These are phyloP conservation scores for Wickerhamomyces subpelliculosus DNA, from an alignment of 805 yeast genomes.

Conservation along the genomic window DNA sequence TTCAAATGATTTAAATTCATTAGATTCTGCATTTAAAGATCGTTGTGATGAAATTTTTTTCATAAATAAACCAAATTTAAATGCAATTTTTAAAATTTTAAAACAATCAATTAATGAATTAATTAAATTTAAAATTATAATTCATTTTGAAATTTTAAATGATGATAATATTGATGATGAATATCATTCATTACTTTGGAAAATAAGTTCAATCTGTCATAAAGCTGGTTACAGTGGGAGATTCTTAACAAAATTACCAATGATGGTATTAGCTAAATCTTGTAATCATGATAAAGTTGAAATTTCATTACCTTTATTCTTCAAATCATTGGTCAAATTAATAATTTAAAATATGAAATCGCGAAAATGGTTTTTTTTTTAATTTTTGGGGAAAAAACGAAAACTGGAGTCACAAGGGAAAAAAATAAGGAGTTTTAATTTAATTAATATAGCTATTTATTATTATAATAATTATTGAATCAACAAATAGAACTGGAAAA, in stretches of 20 bases:
- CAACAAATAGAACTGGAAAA: background rate
- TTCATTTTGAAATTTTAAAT: background rate
- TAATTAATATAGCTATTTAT: background rate
- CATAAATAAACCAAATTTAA: slow-evolving; percentile 28
- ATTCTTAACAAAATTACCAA: background rate
- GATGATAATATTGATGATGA: no score
- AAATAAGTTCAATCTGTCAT: background rate
- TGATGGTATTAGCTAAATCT: background rate
- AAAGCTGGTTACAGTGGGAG: background rate
- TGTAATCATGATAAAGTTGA: background rate
- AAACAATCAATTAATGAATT: slow-evolving; percentile 22
- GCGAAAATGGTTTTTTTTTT: no score
- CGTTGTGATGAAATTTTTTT: slow-evolving; percentile 32
- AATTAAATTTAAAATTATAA: slow-evolving; percentile 10
- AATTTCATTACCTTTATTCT: background rate
- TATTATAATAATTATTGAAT: no score
- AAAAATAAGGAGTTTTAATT: background rate
- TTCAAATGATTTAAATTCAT: slow-evolving; percentile 29
- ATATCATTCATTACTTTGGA: no score
- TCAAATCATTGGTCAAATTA: background rate
- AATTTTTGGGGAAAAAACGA: no score
- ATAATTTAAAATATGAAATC: no score
- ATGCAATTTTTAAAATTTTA: slow-evolving; percentile 25
- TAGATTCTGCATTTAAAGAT: slow-evolving; percentile 40
- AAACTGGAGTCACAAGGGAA: background rate